Evolutionary conservation across 352 stramenopile species (phyloP).

Genomic region (Phytophthora fragariae): DNA sequence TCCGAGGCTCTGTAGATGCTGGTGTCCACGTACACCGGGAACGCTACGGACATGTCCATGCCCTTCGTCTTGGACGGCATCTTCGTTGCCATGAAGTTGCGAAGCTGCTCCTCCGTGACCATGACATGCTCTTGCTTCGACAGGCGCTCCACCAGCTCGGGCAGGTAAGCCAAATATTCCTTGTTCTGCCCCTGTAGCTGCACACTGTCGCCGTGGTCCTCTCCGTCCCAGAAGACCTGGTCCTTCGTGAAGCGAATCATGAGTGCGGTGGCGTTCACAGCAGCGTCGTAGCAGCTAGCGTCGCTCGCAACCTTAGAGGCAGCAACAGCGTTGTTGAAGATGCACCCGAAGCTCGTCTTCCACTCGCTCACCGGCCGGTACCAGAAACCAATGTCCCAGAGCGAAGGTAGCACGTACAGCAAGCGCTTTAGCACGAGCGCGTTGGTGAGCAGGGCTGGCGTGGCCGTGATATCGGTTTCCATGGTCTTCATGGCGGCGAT

Average conservation of each 20-base stretch:
- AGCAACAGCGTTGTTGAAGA: conserved; percentile 41
- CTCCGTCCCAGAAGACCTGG: conserved; percentile 56
- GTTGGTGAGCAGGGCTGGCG: conserved; percentile 35
- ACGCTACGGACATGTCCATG: conserved; percentile 60
- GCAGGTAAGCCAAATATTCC: conserved; percentile 48
- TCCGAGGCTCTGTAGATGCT: conserved; percentile 54
- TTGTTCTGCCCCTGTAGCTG: conserved; percentile 32
- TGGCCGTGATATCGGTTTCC: conserved; percentile 32
- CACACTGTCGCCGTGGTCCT: conserved; percentile 42
- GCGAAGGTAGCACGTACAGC: conserved; percentile 46
- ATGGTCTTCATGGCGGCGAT: conserved; percentile 48
- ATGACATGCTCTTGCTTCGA: conserved; percentile 34
- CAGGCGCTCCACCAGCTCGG: conserved; percentile 46
- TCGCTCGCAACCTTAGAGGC: conserved; percentile 32
- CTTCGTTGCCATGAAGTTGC: conserved; percentile 59
- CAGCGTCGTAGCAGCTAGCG: conserved; percentile 38
- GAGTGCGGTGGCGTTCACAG: conserved; percentile 60
- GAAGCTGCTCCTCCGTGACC: conserved; percentile 50
- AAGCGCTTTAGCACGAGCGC: conserved; percentile 38
- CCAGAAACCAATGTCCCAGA: conserved; percentile 66
- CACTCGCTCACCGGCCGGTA: conserved; percentile 52
- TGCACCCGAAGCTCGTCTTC: conserved; percentile 38
- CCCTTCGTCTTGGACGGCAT: conserved; percentile 66
- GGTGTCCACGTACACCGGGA: conserved; percentile 63
- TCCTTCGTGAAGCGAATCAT: conserved; percentile 80